Evolutionary conservation across 176 grass and related monocot species (phyloP).

Genomic region (Stipa capillata): DNA sequence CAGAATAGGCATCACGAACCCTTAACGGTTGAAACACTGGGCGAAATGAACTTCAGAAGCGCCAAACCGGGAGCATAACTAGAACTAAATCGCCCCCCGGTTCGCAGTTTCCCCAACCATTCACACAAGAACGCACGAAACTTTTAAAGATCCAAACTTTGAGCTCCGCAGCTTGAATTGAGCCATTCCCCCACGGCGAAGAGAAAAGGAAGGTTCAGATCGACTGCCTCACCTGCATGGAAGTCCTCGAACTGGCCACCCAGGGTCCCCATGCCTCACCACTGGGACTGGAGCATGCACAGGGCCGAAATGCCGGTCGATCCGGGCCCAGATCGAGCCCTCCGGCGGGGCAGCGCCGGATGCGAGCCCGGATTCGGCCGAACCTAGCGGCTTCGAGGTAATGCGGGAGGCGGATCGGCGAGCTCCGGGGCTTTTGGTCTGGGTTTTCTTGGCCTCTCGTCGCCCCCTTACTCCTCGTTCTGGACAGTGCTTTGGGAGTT

Average conservation of each 20-base stretch:
- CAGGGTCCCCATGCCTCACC: conserved; percentile 57
- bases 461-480: background rate
- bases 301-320: conserved; percentile 19
- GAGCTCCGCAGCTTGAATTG: background rate
- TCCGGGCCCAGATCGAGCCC: conserved; percentile 41
- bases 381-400: conserved; percentile 12
- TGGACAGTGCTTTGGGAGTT: conserved; percentile 8
- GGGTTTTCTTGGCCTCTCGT: conserved; percentile 17
- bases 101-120: background rate
- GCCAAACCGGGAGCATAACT: background rate
- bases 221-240: conserved; percentile 51
- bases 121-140: background rate
- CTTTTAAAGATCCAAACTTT: conserved; percentile 32
- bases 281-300: background rate
- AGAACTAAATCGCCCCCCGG: background rate
- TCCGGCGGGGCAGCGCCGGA: conserved; percentile 6
- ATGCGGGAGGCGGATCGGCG: conserved; percentile 35
- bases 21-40: background rate
- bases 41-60: background rate
- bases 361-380: conserved; percentile 5
- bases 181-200: background rate
- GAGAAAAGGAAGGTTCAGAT: conserved; percentile 27
- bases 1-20: background rate
- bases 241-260: conserved; percentile 46
- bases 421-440: conserved; percentile 7